Conservation (phyloP, 2,329 filamentous ascomycete genomes). For the Clarireedia monteithiana region DNA sequence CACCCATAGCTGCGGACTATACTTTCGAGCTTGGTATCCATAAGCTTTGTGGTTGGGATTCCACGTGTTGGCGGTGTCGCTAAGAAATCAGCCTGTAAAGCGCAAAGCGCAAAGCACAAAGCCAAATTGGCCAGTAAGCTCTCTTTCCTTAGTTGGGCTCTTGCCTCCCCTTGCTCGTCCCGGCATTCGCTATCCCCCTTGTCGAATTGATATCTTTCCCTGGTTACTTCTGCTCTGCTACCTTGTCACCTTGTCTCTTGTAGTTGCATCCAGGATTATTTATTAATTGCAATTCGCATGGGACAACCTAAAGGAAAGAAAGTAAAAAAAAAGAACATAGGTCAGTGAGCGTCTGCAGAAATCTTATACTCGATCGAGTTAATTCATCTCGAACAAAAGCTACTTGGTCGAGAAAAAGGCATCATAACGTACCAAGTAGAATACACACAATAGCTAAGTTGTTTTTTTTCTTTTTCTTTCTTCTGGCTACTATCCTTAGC, state of each 20-base stretch:
- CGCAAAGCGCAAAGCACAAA: too few relatives aligned
- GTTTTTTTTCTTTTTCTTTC: neutral
- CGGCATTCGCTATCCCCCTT: neutral
- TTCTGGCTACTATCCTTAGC: neutral
- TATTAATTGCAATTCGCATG: neutral
- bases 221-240: neutral
- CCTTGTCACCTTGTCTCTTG: neutral
- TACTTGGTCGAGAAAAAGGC: neutral
- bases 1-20: too few relatives aligned
- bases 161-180: neutral
- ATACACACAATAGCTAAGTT: neutral
- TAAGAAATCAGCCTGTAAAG: too few relatives aligned
- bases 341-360: neutral
- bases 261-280: neutral
- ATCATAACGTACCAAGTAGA: neutral
- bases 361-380: constrained; percentile 6
- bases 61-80: neutral
- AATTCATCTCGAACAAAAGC: neutral
- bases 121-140: too few relatives aligned
- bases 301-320: neutral
- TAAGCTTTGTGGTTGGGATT: neutral
- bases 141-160: too few relatives aligned
- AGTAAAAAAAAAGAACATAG: neutral
- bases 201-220: neutral
- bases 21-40: too few relatives aligned